A percentile compares a stretch with the other conserved stretches of the same genome.
phyloP scores from a whole-genome alignment of 2,329 filamentous ascomycete species.

The Penicillium sp. region DNA sequence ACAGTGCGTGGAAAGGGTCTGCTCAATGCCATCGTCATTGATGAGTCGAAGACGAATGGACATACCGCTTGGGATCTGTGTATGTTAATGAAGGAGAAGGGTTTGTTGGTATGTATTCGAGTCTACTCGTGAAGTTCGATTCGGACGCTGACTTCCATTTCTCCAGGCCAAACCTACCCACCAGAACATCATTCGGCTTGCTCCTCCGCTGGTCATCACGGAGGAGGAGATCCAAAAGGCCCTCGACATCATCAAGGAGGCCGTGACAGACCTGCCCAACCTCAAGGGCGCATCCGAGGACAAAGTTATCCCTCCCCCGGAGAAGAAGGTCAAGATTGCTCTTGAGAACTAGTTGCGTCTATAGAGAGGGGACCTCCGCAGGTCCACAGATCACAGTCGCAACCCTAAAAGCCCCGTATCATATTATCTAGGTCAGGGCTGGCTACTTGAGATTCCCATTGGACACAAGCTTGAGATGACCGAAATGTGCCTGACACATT shows the following conservation, averaged over 20 bases:
- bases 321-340: slow-evolving; percentile 55
- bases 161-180: slow-evolving; percentile 93
- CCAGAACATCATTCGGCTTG: slow-evolving; percentile 94
- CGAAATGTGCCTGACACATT: background rate
- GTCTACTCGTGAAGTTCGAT: background rate
- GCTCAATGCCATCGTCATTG: slow-evolving; percentile 91
- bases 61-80: slow-evolving; percentile 94
- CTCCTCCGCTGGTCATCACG: slow-evolving; percentile 89
- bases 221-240: slow-evolving; percentile 75
- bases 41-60: slow-evolving; percentile 75
- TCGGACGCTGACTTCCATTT: background rate
- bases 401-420: background rate
- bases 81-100: slow-evolving; percentile 89
- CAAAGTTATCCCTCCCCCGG: slow-evolving; percentile 48
- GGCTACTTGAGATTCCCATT: background rate
- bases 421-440: background rate
- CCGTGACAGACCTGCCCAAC: slow-evolving; percentile 69
- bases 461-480: background rate
- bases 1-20: slow-evolving; percentile 83
- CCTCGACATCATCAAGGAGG: slow-evolving; percentile 68
- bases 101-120: slow-evolving; percentile 62
- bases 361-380: background rate
- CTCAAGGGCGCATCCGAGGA: slow-evolving; percentile 51
- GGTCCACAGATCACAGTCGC: background rate
- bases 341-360: slow-evolving; percentile 45